phyloP scores from a whole-genome alignment of 2,329 filamentous ascomycete species.

The Aspergillus arachidicola region DNA sequence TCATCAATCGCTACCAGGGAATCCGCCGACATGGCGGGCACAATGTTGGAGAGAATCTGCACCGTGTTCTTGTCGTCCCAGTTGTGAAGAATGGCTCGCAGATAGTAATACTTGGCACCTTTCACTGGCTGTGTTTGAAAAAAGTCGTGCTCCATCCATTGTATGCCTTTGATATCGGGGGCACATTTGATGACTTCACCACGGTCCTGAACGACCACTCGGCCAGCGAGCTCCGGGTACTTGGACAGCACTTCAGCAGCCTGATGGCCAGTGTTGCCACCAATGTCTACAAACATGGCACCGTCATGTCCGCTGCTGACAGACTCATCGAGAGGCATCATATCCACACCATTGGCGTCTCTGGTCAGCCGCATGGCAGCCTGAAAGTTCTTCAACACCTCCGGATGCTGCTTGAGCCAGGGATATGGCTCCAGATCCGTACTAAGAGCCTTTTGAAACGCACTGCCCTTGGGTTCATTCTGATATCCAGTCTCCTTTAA shows the following conservation, averaged over 20 bases:
- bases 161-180: background rate
- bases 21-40: background rate
- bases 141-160: background rate
- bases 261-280: background rate
- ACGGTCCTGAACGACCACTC: background rate
- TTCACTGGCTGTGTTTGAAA: background rate
- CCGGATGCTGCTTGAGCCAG: no score
- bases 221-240: background rate
- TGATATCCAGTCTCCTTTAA: no score
- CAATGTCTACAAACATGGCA: background rate
- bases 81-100: background rate
- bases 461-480: no score
- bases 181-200: background rate
- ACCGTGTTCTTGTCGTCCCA: background rate
- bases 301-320: no score
- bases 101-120: background rate
- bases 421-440: no score
- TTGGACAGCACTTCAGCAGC: background rate
- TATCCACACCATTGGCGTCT: background rate
- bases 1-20: background rate
- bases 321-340: background rate
- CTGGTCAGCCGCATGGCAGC: background rate
- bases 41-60: background rate
- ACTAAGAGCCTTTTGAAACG: no score
- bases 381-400: no score